Percentiles rank a stretch among this genome's conserved stretches.
Evolutionary conservation across 345 rosid genomes (phyloP).

Genomic region (Ailanthus altissimus): DNA sequence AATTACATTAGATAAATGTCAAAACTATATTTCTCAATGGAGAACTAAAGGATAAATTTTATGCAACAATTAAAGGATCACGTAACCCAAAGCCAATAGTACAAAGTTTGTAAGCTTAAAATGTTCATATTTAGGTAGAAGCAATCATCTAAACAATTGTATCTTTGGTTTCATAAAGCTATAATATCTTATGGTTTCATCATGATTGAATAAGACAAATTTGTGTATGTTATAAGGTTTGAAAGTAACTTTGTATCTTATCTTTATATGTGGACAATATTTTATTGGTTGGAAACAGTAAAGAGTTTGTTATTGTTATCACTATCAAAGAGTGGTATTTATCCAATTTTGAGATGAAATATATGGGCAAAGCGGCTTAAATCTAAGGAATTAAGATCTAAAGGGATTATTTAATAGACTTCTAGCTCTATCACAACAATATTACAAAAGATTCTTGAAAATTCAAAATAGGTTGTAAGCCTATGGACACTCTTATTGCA

Average conservation of each 20-base stretch:
- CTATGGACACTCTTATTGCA: not conserved
- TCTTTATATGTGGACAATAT: slow-evolving; percentile 9
- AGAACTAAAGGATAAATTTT: not conserved
- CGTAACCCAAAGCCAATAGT: not conserved
- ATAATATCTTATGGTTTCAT: not conserved
- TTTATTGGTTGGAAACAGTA: not conserved
- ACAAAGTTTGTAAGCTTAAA: not conserved
- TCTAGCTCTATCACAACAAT: not conserved
- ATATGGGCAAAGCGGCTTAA: not conserved
- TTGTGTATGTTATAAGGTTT: not conserved
- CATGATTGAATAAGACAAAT: not conserved
- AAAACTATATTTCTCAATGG: not conserved
- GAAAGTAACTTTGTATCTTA: not conserved
- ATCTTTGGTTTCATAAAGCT: not conserved
- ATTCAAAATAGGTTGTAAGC: not conserved
- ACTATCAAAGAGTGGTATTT: not conserved
- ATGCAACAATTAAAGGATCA: not conserved
- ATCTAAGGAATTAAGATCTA: not conserved
- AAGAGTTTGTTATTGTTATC: too few relatives aligned
- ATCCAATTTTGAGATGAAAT: not conserved
- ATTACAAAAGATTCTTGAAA: not conserved
- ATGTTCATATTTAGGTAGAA: not conserved
- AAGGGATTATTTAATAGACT: not conserved
- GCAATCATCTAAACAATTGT: slow-evolving; percentile 7
- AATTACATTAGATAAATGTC: slow-evolving; percentile 7